Conservation (phyloP, 352 stramenopile species). For the Elongisporangium undulatum region DNA sequence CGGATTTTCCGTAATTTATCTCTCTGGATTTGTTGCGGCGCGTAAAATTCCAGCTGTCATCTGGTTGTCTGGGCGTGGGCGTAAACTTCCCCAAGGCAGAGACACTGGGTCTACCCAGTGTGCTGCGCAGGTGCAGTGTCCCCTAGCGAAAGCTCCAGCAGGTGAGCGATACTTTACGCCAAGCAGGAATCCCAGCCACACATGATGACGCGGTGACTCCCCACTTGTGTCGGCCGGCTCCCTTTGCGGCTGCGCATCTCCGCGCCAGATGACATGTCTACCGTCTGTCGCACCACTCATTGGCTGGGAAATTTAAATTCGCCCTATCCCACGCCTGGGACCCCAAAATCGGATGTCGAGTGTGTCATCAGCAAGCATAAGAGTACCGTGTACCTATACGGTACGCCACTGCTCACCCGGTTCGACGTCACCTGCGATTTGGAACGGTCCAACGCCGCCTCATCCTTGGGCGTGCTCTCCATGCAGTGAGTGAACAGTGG, state of each 20-base stretch:
- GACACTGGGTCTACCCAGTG: neutral
- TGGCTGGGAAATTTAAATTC: neutral
- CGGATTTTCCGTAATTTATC: neutral
- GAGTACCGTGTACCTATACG: neutral
- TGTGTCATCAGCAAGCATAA: neutral
- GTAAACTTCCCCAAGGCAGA: neutral
- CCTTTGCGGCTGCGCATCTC: neutral
- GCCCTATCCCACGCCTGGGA: neutral
- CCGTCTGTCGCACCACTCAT: neutral
- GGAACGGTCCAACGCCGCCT: too few species aligned
- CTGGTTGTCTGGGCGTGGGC: neutral
- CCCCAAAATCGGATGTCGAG: neutral
- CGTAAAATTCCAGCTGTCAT: neutral
- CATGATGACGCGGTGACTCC: neutral
- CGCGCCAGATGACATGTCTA: neutral
- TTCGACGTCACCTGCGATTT: too few species aligned
- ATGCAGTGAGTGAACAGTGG: too few species aligned
- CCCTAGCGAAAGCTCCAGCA: neutral
- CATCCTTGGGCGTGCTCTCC: too few species aligned
- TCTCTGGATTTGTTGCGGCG: neutral
- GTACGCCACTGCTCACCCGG: neutral
- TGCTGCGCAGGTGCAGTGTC: neutral
- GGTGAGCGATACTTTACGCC: neutral
- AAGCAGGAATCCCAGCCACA: neutral
- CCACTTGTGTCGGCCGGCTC: neutral